Conservation (phyloP, 345 rosid species). For the Euclidium syriacum region DNA sequence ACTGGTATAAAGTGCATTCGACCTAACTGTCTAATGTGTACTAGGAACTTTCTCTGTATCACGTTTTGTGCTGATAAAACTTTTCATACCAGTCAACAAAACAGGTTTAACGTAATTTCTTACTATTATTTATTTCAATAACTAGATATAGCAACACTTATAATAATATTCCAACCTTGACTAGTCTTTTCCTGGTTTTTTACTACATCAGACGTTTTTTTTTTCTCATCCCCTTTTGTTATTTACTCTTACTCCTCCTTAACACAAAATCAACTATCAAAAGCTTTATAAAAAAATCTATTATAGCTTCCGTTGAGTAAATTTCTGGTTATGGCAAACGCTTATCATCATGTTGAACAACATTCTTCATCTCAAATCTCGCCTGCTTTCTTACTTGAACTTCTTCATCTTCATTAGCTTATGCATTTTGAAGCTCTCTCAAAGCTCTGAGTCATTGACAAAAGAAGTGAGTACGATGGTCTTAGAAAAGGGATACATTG, state of each 20-base stretch:
- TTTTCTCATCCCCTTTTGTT: background rate
- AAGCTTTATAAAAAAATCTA: constrained; percentile 22
- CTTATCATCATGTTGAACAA: constrained; percentile 36
- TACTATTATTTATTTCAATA: constrained; percentile 6
- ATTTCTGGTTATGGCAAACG: too few relatives aligned
- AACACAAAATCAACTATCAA: background rate
- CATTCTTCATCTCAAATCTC: constrained; percentile 48
- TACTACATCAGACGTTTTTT: constrained; percentile 13
- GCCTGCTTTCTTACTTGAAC: constrained; percentile 12
- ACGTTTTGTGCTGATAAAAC: too few relatives aligned
- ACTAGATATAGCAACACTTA: constrained; percentile 16
- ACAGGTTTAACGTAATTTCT: background rate
- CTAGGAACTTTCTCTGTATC: too few relatives aligned
- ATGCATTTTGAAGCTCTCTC: constrained; percentile 45
- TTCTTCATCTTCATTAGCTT: constrained; percentile 27
- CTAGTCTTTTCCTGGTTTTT: constrained; percentile 16
- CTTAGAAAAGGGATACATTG: constrained; percentile 46
- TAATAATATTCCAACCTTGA: constrained; percentile 8
- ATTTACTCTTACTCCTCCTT: constrained; percentile 18
- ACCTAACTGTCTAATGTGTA: too few relatives aligned
- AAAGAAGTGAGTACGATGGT: constrained; percentile 14
- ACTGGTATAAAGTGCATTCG: too few relatives aligned
- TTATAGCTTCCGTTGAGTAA: background rate
- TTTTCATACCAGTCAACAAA: too few relatives aligned
- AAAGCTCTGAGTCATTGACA: too few relatives aligned